phyloP scores from a whole-genome alignment of 495 filamentous ascomycete genomes.

The Letharia columbiana region DNA sequence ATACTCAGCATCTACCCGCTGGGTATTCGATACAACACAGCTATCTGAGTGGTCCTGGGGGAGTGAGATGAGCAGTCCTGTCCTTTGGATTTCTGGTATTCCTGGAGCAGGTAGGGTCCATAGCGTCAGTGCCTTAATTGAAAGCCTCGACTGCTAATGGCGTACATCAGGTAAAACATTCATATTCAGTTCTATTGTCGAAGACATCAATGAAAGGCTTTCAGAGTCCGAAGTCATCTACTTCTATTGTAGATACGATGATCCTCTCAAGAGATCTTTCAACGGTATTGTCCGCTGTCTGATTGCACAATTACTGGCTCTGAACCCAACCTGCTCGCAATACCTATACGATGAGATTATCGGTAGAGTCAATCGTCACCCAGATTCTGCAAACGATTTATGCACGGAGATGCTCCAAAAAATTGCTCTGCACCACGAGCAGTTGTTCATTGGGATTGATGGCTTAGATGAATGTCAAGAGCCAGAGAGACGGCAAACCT shows the following conservation, averaged over 20 bases:
- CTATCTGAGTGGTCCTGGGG: slow-evolving; percentile 30
- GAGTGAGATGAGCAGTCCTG: slow-evolving; percentile 14
- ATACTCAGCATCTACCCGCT: slow-evolving; percentile 28
- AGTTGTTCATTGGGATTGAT: slow-evolving; percentile 37
- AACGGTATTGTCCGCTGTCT: slow-evolving; percentile 30
- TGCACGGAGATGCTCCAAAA: slow-evolving; percentile 29
- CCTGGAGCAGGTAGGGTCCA: slow-evolving; percentile 36
- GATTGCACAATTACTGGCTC: slow-evolving; percentile 32
- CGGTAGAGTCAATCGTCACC: slow-evolving; percentile 27
- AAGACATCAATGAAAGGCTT: slow-evolving; percentile 23
- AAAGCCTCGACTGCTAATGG: slow-evolving; percentile 1
- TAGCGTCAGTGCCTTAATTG: not conserved
- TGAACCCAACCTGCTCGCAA: slow-evolving; percentile 28
- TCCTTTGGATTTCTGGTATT: slow-evolving; percentile 37
- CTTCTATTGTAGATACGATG: slow-evolving; percentile 38
- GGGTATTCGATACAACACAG: slow-evolving; percentile 30
- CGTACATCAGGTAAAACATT: slow-evolving; percentile 35
- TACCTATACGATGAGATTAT: slow-evolving; percentile 31
- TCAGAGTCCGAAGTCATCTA: slow-evolving; percentile 28
- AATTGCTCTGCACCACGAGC: slow-evolving; percentile 25
- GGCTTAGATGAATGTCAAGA: slow-evolving; percentile 38
- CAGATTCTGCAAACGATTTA: slow-evolving; percentile 14
- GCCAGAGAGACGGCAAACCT: slow-evolving; percentile 26
- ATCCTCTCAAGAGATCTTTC: slow-evolving; percentile 29
- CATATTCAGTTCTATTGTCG: slow-evolving; percentile 34